A percentile compares a stretch with the other conserved stretches of the same genome.
These are phyloP conservation scores for Agarophyton chilense DNA, from an alignment of 23 red algal species.

Conservation along the genomic window DNA sequence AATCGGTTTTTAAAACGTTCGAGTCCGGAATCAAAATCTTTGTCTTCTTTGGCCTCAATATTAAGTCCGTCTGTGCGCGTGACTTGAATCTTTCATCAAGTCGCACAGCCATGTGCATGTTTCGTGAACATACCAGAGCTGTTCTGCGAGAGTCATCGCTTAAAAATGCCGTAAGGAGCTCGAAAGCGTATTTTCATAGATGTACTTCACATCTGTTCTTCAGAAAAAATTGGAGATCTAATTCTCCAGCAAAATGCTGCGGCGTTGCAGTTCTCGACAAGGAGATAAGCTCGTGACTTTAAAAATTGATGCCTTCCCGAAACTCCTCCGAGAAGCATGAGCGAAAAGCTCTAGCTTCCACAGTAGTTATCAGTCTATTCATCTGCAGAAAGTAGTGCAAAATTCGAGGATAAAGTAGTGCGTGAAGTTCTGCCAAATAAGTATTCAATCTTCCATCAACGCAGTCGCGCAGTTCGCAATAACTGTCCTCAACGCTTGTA, in stretches of 20 bases:
- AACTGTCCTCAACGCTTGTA: conserved; percentile 49
- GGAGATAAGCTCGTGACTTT: conserved; percentile 64
- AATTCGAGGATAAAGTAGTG: conserved; percentile 85
- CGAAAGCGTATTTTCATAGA: conserved; percentile 84
- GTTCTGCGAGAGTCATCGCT: conserved; percentile 66
- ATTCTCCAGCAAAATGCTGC: conserved; percentile 80
- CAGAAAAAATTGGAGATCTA: conserved; percentile 77
- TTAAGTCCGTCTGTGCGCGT: conserved; percentile 10
- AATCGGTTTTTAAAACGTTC: conserved; percentile 45
- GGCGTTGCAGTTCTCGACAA: conserved; percentile 63
- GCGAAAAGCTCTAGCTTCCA: conserved; percentile 48
- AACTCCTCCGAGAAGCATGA: conserved; percentile 57
- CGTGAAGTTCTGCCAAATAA: conserved; percentile 83
- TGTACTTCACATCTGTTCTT: conserved; percentile 80
- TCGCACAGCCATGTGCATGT: conserved; percentile 67
- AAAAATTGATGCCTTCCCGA: conserved; percentile 8
- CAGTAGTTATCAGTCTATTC: conserved; percentile 44
- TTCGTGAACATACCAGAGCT: conserved; percentile 80
- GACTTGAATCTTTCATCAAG: conserved; percentile 48
- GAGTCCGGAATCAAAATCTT: conserved; percentile 18
- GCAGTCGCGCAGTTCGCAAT: conserved; percentile 78
- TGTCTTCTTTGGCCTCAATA: conserved; percentile 2
- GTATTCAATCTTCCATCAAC: conserved; percentile 90
- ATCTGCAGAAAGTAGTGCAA: conserved; percentile 92
- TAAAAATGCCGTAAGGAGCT: conserved; percentile 88